phyloP scores from a whole-genome alignment of 257 asterid genomes.

The Capsicum chinense region DNA sequence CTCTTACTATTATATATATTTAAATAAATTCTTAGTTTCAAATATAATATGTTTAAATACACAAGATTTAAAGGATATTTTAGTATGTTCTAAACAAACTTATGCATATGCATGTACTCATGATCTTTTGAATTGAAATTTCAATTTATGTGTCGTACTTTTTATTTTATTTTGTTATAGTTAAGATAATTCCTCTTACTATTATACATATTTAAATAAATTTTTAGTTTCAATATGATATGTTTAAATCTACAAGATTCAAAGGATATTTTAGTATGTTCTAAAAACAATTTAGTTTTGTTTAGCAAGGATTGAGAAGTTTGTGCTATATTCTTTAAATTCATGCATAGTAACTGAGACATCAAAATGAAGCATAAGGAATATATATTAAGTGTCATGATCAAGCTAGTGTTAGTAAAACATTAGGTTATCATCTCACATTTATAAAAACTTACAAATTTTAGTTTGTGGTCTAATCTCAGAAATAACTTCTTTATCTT shows the following conservation, averaged over 20 bases:
- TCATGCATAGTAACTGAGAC: not conserved
- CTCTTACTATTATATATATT: no score
- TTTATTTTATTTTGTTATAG: not conserved
- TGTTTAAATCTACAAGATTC: not conserved
- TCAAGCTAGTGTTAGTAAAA: not conserved
- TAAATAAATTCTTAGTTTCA: no score
- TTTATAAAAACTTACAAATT: not conserved
- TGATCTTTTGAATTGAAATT: no score
- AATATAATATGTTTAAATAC: not conserved
- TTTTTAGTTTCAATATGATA: not conserved
- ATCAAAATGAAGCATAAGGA: not conserved
- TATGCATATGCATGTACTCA: no score
- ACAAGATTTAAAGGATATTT: not conserved
- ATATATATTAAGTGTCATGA: not conserved
- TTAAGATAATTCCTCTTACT: not conserved
- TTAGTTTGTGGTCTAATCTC: not conserved
- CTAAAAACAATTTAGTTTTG: not conserved
- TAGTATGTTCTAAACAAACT: not conserved
- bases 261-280: not conserved
- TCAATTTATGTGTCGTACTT: not conserved
- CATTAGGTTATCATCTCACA: no score
- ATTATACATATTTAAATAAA: not conserved
- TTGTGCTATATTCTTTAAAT: not conserved
- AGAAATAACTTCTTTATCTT: no score
- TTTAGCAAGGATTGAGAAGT: not conserved